Evolutionary conservation across 176 grass and related monocot species (phyloP), one percentile per base, ranked within the genome.

Genomic region (Saccharum spontaneum): DNA sequence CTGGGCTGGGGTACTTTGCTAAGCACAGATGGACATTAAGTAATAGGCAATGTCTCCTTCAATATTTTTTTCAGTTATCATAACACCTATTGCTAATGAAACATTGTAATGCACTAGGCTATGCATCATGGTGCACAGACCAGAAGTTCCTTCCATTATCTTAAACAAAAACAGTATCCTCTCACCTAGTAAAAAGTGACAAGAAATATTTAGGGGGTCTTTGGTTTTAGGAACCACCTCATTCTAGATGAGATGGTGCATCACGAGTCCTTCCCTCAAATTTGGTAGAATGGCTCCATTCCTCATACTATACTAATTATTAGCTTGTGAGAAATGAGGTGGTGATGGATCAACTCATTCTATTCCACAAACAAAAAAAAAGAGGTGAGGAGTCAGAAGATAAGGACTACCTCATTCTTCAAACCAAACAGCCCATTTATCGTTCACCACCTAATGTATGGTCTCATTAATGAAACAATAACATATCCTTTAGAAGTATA

Each of bases 401-500:
- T 60, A 60, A 23, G 22, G 22, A 23, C 18, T 22, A n/a, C 20
- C 1, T n/a, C 46, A 57, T 8, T 57, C 52, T 57, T 57, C 52
- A 57, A 57, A 8, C 54, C 20, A 59, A 59, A 59, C 20, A 59
- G 54, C 54, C 52, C 52, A 57, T 59, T 55, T 55, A 55, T 55
- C 52, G 37, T 76, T 49, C 36, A 59, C 55, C 34, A 20, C n/a
- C 8, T 65, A 59, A 79, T 26, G 13, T 55, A 20, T 59, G 36
- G 20, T 44, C 15, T 40, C 26, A 75, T 48, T 67, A 40, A 52
- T 57, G 45, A 46, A 65, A 9, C 30, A 40, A 22, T 73, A 64
- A 77, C 36, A 52, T 77, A 44, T 68, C 59, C 8, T 45, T 33
- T 62, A 86, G 23, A 71, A 70, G 43, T 61, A 61, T 64, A 38